Evolutionary conservation across 2,329 filamentous ascomycete species (phyloP).

Genomic region (Aspergillus versicolor): DNA sequence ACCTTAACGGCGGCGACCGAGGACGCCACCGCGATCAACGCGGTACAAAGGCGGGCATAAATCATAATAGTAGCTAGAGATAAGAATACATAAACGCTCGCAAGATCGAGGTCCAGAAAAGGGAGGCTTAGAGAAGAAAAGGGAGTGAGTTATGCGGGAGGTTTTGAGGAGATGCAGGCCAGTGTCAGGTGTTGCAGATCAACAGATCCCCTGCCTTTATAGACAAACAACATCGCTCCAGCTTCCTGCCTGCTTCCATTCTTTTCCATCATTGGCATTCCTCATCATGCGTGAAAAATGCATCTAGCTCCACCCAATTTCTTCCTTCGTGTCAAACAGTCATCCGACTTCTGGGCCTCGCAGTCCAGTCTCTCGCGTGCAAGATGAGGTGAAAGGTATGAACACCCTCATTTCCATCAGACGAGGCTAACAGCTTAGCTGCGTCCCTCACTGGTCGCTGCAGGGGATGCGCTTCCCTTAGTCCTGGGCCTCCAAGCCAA

Average conservation of each 20-base stretch:
- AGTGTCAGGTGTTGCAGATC: constrained; percentile 7
- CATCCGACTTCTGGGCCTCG: neutral
- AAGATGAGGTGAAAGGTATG: neutral
- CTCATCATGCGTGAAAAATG: neutral
- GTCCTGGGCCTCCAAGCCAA: constrained; percentile 7
- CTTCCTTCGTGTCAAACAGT: neutral
- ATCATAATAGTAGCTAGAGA: constrained; percentile 22
- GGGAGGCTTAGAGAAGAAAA: neutral
- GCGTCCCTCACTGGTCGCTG: constrained; percentile 1
- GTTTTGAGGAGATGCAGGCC: neutral
- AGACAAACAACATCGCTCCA: neutral
- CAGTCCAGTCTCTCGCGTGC: neutral
- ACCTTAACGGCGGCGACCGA: constrained; percentile 48
- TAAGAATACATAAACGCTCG: neutral
- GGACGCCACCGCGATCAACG: constrained; percentile 34
- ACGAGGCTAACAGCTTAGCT: constrained; percentile 6
- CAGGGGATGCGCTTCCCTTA: neutral
- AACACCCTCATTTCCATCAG: neutral
- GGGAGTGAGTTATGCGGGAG: neutral
- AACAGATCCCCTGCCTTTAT: constrained; percentile 5
- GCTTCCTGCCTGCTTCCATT: neutral
- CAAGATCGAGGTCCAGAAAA: neutral
- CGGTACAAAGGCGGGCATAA: constrained; percentile 25
- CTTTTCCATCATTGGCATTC: neutral
- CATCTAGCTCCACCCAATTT: neutral